A percentile compares a stretch with the other conserved stretches of the same genome.
Evolutionary conservation across 441 rosid species (phyloP).

Genomic region (Theobroma grandiflorum): DNA sequence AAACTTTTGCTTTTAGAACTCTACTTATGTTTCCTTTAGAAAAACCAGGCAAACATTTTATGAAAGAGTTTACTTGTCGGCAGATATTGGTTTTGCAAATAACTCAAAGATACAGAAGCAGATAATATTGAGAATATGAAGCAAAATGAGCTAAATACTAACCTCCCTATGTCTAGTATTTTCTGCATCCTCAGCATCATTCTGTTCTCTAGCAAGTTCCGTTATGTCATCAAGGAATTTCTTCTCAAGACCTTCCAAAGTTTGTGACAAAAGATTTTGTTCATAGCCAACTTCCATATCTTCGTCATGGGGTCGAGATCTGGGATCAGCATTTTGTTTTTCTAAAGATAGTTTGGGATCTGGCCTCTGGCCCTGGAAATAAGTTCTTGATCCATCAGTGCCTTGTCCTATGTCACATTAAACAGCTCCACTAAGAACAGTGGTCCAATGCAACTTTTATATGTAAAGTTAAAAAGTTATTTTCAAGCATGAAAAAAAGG

Average conservation of each 20-base stretch:
- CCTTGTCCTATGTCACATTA: conserved; percentile 67
- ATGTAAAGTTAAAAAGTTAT: not conserved
- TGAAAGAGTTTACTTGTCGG: not conserved
- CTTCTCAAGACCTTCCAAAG: conserved; percentile 72
- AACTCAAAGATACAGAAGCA: not conserved
- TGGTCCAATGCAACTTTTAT: not conserved
- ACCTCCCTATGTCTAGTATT: conserved; percentile 77
- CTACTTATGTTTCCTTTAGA: not conserved
- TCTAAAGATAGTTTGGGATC: conserved; percentile 60
- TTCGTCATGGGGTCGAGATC: conserved; percentile 65
- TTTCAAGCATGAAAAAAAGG: conserved; percentile 6
- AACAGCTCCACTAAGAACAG: conserved; percentile 21
- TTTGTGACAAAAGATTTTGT: conserved; percentile 47
- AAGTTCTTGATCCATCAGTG: conserved; percentile 65
- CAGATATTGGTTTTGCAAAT: conserved; percentile 2
- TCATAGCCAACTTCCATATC: conserved; percentile 61
- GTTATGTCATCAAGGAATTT: conserved; percentile 70
- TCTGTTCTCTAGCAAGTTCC: conserved; percentile 68
- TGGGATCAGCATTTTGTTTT: conserved; percentile 54
- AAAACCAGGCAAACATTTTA: conserved; percentile 1
- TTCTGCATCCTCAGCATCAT: conserved; percentile 75
- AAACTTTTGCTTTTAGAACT: not conserved
- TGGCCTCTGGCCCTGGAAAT: conserved; percentile 62
- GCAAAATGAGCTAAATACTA: conserved; percentile 28
- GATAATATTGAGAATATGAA: not conserved